Evolutionary conservation across 345 rosid species (phyloP), one percentile per base, ranked within the genome.

Genomic region (Trapa incisa): DNA sequence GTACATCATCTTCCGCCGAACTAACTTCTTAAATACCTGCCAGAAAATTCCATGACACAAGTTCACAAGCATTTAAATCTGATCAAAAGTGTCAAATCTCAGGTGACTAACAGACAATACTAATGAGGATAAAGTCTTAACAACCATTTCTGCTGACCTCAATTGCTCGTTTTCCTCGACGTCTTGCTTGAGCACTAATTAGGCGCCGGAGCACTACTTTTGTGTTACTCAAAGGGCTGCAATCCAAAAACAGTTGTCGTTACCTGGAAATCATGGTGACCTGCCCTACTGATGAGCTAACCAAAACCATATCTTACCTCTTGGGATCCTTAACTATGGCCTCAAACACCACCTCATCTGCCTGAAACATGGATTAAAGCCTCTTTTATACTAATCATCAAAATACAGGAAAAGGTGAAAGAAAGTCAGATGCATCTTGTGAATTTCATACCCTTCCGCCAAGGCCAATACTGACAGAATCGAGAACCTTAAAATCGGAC

Each of bases 111-210:
- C 58, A 5, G 22, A n/a, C 29, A 22, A 22, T 22, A 53, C 4
- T 9, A 38, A 63, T 22, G 16, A 37, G 66, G 32, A 63, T 3
- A 12, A 14, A 12, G 47, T 64, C 39, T 35, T 16, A 22, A 64
- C 9, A 15, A 29, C 10, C 47, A 37, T 22, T 22, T 22, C 65
- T 58, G 64, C 43, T 53, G 32, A 93, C 98, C 94, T 93, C 85
- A 12, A 93, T 88, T 5, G 98, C 94, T 65, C 97, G 84, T 78
- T 80, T 84, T 67, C 98, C 98, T 65, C 98, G 81, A 33, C 94
- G 88, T 70, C 85, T 90, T 67, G 97, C 97, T 73, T 80, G 92
- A 66, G 82, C 75, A 71, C 86, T 88, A 62, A 71, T 75, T 77
- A 90, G 80, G 75, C 68, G 80, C 52, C 96, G 85, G 54, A 93